Evolutionary conservation across 768 basidiomycete species (phyloP).

Genomic region (Termitomyces sp.): DNA sequence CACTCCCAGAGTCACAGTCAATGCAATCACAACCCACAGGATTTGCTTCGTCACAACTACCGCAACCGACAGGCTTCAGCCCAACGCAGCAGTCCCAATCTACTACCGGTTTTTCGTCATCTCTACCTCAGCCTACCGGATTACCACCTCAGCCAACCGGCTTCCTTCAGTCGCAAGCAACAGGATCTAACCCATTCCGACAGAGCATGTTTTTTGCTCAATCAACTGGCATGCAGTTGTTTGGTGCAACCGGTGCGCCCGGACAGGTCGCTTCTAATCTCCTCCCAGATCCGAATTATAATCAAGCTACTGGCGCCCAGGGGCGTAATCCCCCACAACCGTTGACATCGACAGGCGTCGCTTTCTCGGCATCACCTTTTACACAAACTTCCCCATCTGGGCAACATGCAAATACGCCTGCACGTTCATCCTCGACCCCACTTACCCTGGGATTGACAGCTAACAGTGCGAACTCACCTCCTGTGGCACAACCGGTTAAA

Average conservation of each 20-base stretch:
- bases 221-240: conserved; percentile 52
- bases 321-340: background rate
- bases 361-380: conserved; percentile 23
- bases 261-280: conserved; percentile 14
- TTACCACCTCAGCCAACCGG: conserved; percentile 24
- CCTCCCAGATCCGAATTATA: conserved; percentile 15
- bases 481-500: conserved; percentile 60
- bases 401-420: conserved; percentile 32
- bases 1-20: conserved; percentile 52
- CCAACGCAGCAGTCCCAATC: conserved; percentile 30
- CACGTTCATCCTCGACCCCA: conserved; percentile 74
- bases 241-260: conserved; percentile 26
- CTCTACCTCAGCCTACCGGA: background rate
- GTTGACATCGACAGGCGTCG: conserved; percentile 16
- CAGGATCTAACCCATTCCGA: conserved; percentile 80
- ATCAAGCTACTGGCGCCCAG: conserved; percentile 10
- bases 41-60: conserved; percentile 29
- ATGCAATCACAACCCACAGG: conserved; percentile 30
- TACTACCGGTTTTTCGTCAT: conserved; percentile 22
- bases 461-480: conserved; percentile 33
- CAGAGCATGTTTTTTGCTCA: conserved; percentile 72
- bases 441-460: conserved; percentile 36
- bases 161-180: conserved; percentile 54
- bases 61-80: conserved; percentile 23
- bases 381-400: conserved; percentile 16